phyloP scores from a whole-genome alignment of 1,139 yeast species.

The Yamadazyma siamensis region DNA sequence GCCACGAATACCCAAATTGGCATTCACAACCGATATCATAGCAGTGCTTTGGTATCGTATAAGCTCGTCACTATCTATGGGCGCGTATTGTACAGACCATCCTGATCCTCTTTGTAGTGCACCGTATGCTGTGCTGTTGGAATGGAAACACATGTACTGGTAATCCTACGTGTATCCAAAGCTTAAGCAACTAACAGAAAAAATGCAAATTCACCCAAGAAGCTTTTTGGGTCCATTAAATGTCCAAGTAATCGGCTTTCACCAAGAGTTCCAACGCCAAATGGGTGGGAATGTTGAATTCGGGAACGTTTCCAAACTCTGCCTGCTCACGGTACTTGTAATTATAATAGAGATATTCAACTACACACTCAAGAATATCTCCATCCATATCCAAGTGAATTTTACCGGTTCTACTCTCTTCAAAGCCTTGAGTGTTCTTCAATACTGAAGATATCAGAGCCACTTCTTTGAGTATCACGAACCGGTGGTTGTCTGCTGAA shows the following conservation, averaged over 20 bases:
- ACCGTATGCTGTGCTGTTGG: no score
- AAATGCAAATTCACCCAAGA: no score
- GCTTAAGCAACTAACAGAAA: no score
- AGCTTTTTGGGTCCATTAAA: no score
- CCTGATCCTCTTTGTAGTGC: no score
- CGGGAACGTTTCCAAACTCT: conserved; percentile 63
- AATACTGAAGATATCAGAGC: conserved; percentile 84
- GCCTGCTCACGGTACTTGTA: conserved; percentile 62
- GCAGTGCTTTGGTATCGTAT: no score
- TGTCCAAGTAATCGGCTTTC: conserved; percentile 86
- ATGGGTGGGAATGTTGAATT: conserved; percentile 89
- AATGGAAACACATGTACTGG: no score
- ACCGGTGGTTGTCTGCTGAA: conserved; percentile 71
- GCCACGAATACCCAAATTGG: no score
- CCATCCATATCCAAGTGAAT: conserved; percentile 67
- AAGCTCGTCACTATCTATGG: no score
- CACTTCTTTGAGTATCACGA: conserved; percentile 66
- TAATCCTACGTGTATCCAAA: no score
- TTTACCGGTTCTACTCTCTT: conserved; percentile 49
- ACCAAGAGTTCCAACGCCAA: conserved; percentile 87
- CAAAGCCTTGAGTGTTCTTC: conserved; percentile 61
- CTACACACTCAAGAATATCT: conserved; percentile 70
- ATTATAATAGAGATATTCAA: conserved; percentile 82
- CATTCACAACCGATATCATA: no score
- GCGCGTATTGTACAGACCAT: no score